phyloP scores from a whole-genome alignment of 306 rosid genomes.

The Canavalia ensiformis region DNA sequence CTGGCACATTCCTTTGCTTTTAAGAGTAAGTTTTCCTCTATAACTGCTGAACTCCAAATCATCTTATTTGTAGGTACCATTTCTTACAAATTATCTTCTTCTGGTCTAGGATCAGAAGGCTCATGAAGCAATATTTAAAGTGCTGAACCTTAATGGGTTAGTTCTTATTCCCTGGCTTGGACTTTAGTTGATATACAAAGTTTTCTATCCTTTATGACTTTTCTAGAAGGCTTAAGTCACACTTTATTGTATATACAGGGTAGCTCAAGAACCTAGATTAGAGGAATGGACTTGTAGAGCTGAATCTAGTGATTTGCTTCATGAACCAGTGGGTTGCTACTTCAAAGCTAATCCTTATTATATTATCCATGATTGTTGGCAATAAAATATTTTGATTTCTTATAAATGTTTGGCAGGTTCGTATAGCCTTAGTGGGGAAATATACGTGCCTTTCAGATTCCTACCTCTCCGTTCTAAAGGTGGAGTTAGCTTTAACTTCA shows the following conservation, averaged over 20 bases:
- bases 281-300: conserved; percentile 81
- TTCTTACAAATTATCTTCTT: conserved; percentile 54
- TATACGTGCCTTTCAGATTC: conserved; percentile 91
- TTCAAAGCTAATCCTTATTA: conserved; percentile 33
- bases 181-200: background rate
- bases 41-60: conserved; percentile 40
- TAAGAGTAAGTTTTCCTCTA: conserved; percentile 67
- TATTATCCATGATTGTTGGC: conserved; percentile 27
- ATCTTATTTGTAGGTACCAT: conserved; percentile 37
- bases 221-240: conserved; percentile 37
- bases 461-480: conserved; percentile 92
- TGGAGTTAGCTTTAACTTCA: conserved; percentile 41
- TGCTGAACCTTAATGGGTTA: conserved; percentile 70
- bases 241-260: conserved; percentile 55
- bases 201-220: conserved; percentile 24
- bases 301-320: conserved; percentile 65
- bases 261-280: conserved; percentile 63
- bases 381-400: background rate
- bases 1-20: conserved; percentile 95
- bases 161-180: conserved; percentile 36
- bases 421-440: conserved; percentile 93
- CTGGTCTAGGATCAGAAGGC: conserved; percentile 79
- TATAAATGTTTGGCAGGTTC: conserved; percentile 63
- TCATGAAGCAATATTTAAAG: conserved; percentile 81
- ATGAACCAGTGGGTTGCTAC: conserved; percentile 67